Conservation (phyloP, 805 yeast species). For the Metschnikowia kunwiensis region DNA sequence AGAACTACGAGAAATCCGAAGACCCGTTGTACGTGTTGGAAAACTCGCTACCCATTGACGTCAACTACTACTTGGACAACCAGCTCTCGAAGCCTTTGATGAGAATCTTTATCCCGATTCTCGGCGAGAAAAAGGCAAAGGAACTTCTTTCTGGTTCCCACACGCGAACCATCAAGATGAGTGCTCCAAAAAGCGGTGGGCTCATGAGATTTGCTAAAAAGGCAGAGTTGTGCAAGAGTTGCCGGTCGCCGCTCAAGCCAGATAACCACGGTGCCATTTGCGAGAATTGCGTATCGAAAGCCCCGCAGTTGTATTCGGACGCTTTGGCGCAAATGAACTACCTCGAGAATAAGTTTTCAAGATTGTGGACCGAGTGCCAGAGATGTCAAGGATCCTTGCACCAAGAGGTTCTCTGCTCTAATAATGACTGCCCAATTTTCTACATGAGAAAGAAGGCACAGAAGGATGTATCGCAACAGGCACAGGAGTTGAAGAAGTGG, state of each 20-base stretch:
- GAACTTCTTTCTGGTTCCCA: conserved; percentile 81
- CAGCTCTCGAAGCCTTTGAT: conserved; percentile 89
- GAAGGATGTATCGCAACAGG: conserved; percentile 60
- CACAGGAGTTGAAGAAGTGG: conserved; percentile 62
- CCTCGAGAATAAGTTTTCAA: conserved; percentile 75
- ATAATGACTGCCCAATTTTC: conserved; percentile 95
- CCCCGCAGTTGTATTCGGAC: conserved; percentile 73
- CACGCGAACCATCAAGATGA: conserved; percentile 69
- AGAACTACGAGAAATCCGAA: conserved; percentile 93
- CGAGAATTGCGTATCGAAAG: conserved; percentile 65
- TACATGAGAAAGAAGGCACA: conserved; percentile 92
- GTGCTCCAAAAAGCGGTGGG: conserved; percentile 81
- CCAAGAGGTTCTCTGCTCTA: conserved; percentile 92
- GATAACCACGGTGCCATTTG: conserved; percentile 72
- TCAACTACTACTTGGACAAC: conserved; percentile 88
- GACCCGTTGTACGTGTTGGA: conserved; percentile 94
- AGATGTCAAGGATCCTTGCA: conserved; percentile 95
- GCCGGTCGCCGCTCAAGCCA: conserved; percentile 72
- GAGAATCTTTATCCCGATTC: conserved; percentile 91
- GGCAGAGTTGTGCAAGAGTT: conserved; percentile 83
- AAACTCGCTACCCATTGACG: conserved; percentile 88
- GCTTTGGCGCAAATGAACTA: conserved; percentile 77
- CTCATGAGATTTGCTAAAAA: conserved; percentile 88
- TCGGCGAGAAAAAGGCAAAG: conserved; percentile 81
- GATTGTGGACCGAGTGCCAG: conserved; percentile 98